Percentiles rank a stretch among this genome's conserved stretches.
Conservation (phyloP, 2,329 filamentous ascomycete species). For the Diaporthe nobilis region DNA sequence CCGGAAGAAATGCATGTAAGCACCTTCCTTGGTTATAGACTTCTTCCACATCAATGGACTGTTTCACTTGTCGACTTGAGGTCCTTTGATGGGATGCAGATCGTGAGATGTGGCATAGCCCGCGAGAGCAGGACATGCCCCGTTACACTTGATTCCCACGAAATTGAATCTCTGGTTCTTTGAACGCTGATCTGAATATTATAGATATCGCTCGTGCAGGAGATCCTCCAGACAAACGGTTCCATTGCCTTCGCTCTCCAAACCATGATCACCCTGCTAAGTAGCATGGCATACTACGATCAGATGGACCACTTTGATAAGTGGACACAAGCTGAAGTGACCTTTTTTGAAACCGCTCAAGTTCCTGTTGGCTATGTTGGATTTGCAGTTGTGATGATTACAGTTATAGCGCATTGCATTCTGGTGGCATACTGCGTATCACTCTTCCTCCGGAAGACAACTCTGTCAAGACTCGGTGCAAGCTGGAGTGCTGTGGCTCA, state of each 20-base stretch:
- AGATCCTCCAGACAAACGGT: background rate
- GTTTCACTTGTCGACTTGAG: accelerated
- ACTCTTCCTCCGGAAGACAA: slow-evolving; percentile 15
- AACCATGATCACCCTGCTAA: background rate
- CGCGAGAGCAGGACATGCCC: background rate
- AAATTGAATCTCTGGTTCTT: too few species aligned
- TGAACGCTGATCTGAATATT: background rate
- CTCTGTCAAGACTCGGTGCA: background rate
- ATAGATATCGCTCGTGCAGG: background rate
- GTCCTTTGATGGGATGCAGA: background rate
- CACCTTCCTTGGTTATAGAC: background rate
- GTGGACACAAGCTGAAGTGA: background rate
- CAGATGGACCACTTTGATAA: slow-evolving; percentile 7
- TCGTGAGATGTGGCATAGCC: too few species aligned
- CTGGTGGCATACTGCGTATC: background rate
- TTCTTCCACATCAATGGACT: background rate
- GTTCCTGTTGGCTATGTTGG: background rate
- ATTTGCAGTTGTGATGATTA: background rate
- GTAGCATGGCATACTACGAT: slow-evolving; percentile 8
- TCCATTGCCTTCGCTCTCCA: slow-evolving; percentile 12
- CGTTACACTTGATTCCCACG: background rate
- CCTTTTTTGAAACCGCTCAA: background rate
- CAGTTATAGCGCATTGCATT: background rate
- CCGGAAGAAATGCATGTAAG: background rate
- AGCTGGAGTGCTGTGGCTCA: slow-evolving; percentile 23